Evolutionary conservation across 352 stramenopile genomes (phyloP).

Genomic region (Sclerospora graminicola): DNA sequence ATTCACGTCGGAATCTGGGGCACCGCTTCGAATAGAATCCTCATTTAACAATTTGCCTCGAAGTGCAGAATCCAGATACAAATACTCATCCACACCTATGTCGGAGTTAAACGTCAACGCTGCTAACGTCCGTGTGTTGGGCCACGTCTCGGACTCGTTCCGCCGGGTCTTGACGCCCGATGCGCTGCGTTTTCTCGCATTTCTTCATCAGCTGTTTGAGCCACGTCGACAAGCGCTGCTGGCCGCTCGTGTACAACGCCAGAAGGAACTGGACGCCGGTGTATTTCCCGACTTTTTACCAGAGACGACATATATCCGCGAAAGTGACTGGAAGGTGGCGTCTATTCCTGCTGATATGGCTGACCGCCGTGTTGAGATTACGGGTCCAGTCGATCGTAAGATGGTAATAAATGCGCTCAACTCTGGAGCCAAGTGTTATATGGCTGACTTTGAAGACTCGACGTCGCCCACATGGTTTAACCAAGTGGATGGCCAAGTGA

Average conservation of each 20-base stretch:
- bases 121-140: slow-evolving; percentile 77
- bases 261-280: slow-evolving; percentile 83
- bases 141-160: slow-evolving; percentile 67
- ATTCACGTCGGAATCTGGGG: slow-evolving; percentile 1
- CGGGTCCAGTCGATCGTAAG: slow-evolving; percentile 91
- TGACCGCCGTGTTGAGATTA: slow-evolving; percentile 94
- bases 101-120: slow-evolving; percentile 35
- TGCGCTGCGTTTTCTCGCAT: slow-evolving; percentile 87
- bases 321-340: slow-evolving; percentile 65
- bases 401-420: slow-evolving; percentile 98
- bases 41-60: slow-evolving; percentile 22
- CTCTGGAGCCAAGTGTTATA: slow-evolving; percentile 90
- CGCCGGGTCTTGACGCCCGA: slow-evolving; percentile 84
- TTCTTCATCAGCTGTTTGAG: slow-evolving; percentile 87
- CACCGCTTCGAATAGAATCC: neutral
- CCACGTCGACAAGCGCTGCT: slow-evolving; percentile 35
- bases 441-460: slow-evolving; percentile 95
- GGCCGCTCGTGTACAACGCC: slow-evolving; percentile 35
- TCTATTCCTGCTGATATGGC: slow-evolving; percentile 78
- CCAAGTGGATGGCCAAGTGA: slow-evolving; percentile 88
- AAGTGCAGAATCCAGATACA: too few relatives aligned
- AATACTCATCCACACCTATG: slow-evolving; percentile 13
- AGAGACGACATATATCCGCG: slow-evolving; percentile 76
- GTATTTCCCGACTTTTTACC: slow-evolving; percentile 82
- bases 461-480: slow-evolving; percentile 91